phyloP scores from a whole-genome alignment of 2,329 filamentous ascomycete genomes.

The Xylogone sp. region DNA sequence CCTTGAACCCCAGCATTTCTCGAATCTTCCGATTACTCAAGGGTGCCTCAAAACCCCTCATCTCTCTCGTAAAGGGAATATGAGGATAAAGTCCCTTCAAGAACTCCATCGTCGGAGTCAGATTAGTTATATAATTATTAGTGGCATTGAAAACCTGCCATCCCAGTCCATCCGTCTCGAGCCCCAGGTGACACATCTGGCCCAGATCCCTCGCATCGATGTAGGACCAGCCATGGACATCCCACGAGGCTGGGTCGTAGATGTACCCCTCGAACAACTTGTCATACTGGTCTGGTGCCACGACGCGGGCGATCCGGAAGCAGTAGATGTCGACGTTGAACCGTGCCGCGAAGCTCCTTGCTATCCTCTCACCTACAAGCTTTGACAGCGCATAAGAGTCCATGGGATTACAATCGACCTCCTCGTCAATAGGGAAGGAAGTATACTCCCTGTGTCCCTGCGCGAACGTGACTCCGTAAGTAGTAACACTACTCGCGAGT shows the following conservation, averaged over 20 bases:
- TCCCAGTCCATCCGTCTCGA: constrained; percentile 49
- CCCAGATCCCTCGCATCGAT: constrained; percentile 57
- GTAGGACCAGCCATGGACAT: constrained; percentile 57
- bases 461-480: constrained; percentile 56
- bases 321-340: constrained; percentile 55
- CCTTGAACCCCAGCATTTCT: constrained; percentile 51
- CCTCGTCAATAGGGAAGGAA: constrained; percentile 54
- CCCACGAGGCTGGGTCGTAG: constrained; percentile 42
- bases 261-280: constrained; percentile 45
- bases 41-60: constrained; percentile 54
- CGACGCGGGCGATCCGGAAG: constrained; percentile 53
- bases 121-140: constrained; percentile 55
- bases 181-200: constrained; percentile 50
- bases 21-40: constrained; percentile 55
- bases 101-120: constrained; percentile 44
- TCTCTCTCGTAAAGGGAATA: constrained; percentile 48
- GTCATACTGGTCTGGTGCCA: constrained; percentile 56
- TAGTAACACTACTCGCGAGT: constrained; percentile 53
- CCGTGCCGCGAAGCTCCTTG: constrained; percentile 49
- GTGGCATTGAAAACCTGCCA: constrained; percentile 62
- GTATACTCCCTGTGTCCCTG: constrained; percentile 50
- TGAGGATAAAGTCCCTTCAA: constrained; percentile 43
- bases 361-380: constrained; percentile 51
- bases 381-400: constrained; percentile 58
- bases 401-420: constrained; percentile 54